Base-by-base conservation (phyloP, 257 asterid genomes). In the Solanum dulcamara region DNA sequence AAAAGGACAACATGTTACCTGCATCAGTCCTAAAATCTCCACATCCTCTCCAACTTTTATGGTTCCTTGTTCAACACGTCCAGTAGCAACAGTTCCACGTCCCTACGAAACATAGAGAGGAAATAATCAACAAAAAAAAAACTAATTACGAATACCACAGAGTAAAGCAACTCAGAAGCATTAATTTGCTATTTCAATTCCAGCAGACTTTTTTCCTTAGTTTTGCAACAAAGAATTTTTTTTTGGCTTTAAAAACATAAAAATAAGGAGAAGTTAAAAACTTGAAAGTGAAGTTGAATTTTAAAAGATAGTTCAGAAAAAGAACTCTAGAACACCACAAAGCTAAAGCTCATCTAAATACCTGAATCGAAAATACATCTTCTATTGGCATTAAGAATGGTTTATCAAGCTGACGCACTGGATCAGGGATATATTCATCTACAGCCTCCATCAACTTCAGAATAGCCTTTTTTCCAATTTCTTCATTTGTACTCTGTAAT, bases 21-120 rank as follows among this genome's bases (percentile, higher is more conserved):
- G 97, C 85, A 94, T 88, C 83, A 97, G 87, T 84, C 99, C 99
- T 89, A 92, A 85, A 86, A 97, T 95, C 89, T 97, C 99, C 28
- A 97, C 98, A 87, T 97, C 99, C 40, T 97, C 99, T 12, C 99
- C 99, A n/a, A 93, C 92, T 89, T 97, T 97, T 83, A 97, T 89
- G 24, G 91, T 72, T 82, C 99, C 99, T 90, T 97, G 99, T 86
- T 97, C 99, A 70, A 97, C 92, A 83, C 99, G 98, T 85, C 99
- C 99, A 28, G 99, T 97, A 64, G 99, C 99, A 90, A 97, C 99
- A 81, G 99, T 97, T 87, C 99, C 99, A 89, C 99, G 99, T 55
- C 99, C 99, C 99, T 97, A 84, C n/a, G 37, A 68, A 83, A 28
- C 62, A 79, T 79, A 28, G 48, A 79, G 44, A 79, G 6, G 30